Evolutionary conservation across 1,284 basidiomycete species (phyloP), one percentile per base, ranked within the genome.

Genomic region (Moesziomyces antarcticus): DNA sequence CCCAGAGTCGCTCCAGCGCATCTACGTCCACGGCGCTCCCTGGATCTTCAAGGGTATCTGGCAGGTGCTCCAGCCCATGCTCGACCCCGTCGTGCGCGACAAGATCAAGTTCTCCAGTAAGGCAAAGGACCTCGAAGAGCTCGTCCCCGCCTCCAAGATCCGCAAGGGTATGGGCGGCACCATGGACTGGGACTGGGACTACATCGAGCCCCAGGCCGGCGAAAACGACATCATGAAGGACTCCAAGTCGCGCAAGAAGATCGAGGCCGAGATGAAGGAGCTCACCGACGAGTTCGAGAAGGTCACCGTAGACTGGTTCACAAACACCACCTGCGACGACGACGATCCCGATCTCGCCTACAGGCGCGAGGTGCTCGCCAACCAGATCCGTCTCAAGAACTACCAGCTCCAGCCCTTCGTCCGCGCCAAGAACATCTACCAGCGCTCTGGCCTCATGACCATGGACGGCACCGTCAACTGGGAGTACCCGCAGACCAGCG

Each of bases 1-100:
- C 50, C 82, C 82, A 33, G 82, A 84, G 57, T 84, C 81, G 10
- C 78, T 84, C 20, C 82, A 82, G 59, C 81, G 81, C 50, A 80
- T 84, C 56, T 84, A 84, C 61, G 71, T 84, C 44, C 80, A 84
- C 67, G 72, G 73, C 44, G 82, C 82, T 7, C 82, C 82, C 22
- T 84, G 82, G 82, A 81, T 84, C 61, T 84, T 84, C 75, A 80
- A 81, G 57, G 81, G 81, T 48, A 83, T 84, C 70, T 84, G 82
- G 82, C 72, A 79, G 58, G 78, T 79, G 16, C 66, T 84, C 21
- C 80, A 82, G 69, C 82, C 82, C 50, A 78, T 84, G 73, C 71
- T 84, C 22, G 81, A 84, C 63, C 81, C 81, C 44, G 79, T 82
- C 56, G 82, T 84, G 41, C 72, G 79, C 46, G 80, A 80, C 66